Evolutionary conservation across 768 basidiomycete genomes (phyloP).

Genomic region (Infundibulicybe gibba): DNA sequence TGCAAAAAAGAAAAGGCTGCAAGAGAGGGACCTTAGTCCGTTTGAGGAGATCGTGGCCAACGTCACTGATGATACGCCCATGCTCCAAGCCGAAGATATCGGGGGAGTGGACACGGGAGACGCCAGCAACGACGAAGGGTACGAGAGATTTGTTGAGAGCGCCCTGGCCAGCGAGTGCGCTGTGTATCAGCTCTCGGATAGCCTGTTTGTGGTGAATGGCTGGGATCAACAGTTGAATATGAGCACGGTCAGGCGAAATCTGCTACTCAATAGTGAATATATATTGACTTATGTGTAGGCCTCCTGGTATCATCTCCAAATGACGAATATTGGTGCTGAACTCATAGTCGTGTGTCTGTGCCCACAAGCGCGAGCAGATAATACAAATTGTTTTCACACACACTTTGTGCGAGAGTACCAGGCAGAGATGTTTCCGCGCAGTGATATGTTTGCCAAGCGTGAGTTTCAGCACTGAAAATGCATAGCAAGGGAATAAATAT

Average conservation of each 20-base stretch:
- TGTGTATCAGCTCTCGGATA: neutral
- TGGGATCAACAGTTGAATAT: neutral
- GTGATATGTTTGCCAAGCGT: slow-evolving; percentile 2
- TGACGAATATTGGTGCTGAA: slow-evolving; percentile 2
- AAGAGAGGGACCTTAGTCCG: too few relatives aligned
- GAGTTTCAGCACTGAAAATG: neutral
- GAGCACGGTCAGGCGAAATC: neutral
- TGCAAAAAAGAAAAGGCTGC: too few relatives aligned
- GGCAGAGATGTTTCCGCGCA: slow-evolving; percentile 4
- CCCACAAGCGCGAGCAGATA: neutral
- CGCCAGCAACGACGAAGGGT: neutral
- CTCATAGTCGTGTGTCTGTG: slow-evolving; percentile 4
- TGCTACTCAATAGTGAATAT: too few relatives aligned
- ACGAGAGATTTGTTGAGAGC: neutral
- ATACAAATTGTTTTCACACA: slow-evolving; percentile 3
- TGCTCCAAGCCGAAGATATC: neutral
- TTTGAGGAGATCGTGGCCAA: neutral
- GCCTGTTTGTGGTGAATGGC: neutral
- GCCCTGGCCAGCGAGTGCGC: neutral
- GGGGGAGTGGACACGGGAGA: neutral
- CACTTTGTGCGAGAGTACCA: neutral
- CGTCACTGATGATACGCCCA: neutral
- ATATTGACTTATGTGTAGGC: neutral
- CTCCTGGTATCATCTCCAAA: slow-evolving; percentile 8
- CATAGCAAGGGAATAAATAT: neutral